Base-by-base conservation (phyloP, 225 moss, liverwort and hornwort species). In the Antitrichia curtipendula region DNA sequence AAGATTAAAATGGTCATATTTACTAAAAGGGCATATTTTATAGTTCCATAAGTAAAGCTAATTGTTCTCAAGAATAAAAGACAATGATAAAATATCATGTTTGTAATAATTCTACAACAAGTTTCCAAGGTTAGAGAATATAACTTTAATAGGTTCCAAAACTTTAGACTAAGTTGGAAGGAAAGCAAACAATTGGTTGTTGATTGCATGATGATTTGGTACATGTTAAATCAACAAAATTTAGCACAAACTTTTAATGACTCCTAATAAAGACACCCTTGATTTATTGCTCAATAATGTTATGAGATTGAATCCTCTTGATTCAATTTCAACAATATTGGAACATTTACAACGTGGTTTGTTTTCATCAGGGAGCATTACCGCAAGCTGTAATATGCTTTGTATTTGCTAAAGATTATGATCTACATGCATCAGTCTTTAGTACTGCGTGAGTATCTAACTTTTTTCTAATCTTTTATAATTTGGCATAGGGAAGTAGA, bases 351-450 rank as follows among this genome's bases (percentile, higher is more conserved):
- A 8, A 32, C 36, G 12, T 36, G 15, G 9, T 61, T 27, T 36
- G 32, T 54, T n/a, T 81, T 28, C 20, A 90, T 34, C 90, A 98
- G 96, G 98, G 96, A 16, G 93, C 94, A 7, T 90, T 98, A 65
- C 96, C 98, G 3, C 96, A 96, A 90, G 96, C 96, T 47, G 93
- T 97, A 13, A 91, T 93, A 57, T 87, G 92, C 72, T 98, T 97
- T 52, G 93, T 98, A 52, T 94, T 97, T 87, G 94, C 97, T 3
- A 96, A 93, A 86, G 96, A 97, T 85, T 94, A 95, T 65, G 87
- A 94, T 72, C 84, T 96, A 13, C 85, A 92, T 82, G 50, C 89
- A 4, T 59, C 92, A 47, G 54, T 93, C 38, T 97, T 97, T 83
- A 88, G 90, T 73, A 97, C 96, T 75, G 95, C 98, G 97, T 98